These are phyloP conservation scores for Fraxinus xanthoxyloides DNA, from an alignment of 305 asterid species.

Conservation along the genomic window DNA sequence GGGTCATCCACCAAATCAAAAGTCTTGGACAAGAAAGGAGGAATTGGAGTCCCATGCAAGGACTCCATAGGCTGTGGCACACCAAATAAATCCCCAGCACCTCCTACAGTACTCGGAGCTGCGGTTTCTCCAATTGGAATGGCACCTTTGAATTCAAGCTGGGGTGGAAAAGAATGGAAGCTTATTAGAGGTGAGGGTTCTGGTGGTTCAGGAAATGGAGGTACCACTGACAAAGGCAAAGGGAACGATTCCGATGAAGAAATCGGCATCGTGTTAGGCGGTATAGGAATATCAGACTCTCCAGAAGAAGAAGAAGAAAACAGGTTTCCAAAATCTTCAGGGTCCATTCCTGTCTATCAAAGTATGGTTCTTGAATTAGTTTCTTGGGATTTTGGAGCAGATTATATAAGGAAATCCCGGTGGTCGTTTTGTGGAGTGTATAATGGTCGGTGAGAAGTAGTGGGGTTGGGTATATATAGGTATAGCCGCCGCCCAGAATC, in stretches of 20 bases:
- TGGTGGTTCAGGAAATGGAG: constrained; percentile 16
- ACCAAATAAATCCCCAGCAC: constrained; percentile 13
- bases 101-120: background rate
- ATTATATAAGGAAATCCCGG: background rate
- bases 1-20: constrained; percentile 78
- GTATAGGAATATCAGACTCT: constrained; percentile 21
- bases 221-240: constrained; percentile 24
- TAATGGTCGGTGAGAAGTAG: constrained; percentile 22
- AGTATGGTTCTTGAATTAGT: background rate
- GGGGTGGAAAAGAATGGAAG: constrained; percentile 27
- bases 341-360: constrained; percentile 34
- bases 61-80: constrained; percentile 60
- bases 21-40: constrained; percentile 77
- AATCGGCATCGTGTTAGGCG: constrained; percentile 20
- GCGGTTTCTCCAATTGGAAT: background rate
- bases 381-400: constrained; percentile 2
- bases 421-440: constrained; percentile 6
- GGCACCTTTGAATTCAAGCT: constrained; percentile 10
- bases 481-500: constrained; percentile 33
- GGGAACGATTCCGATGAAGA: constrained; percentile 22
- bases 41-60: constrained; percentile 54
- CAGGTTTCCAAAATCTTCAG: constrained; percentile 28
- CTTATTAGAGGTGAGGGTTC: constrained; percentile 10
- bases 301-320: constrained; percentile 23
- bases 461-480: constrained; percentile 43